phyloP scores from a whole-genome alignment of 345 rosid genomes.

The Euclidium syriacum region DNA sequence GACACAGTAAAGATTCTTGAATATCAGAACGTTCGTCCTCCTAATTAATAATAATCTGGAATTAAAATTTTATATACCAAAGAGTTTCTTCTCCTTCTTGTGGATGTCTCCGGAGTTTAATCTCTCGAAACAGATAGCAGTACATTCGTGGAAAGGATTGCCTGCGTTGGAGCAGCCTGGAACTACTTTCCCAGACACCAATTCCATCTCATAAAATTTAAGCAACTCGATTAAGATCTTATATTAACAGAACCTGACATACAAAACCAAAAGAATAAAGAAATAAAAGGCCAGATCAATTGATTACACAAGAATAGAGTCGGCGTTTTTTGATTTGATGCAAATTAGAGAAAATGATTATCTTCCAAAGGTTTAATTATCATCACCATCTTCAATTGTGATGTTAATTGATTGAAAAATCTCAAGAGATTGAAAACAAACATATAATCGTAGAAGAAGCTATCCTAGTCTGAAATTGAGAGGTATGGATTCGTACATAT shows the following conservation, averaged over 20 bases:
- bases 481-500: neutral
- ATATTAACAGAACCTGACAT: neutral
- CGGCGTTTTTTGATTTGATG: slow-evolving; percentile 5
- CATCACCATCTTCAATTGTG: neutral
- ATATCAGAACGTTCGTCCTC: neutral
- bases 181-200: slow-evolving; percentile 21
- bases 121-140: slow-evolving; percentile 13
- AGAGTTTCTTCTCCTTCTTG: slow-evolving; percentile 28
- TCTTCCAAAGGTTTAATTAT: neutral
- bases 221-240: neutral
- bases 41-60: neutral
- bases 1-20: slow-evolving; percentile 8
- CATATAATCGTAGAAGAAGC: neutral
- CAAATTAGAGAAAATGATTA: slow-evolving; percentile 2
- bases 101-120: slow-evolving; percentile 13
- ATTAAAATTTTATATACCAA: slow-evolving; percentile 9
- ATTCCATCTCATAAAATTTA: slow-evolving; percentile 8
- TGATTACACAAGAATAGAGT: neutral
- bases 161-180: slow-evolving; percentile 25
- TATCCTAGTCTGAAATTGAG: neutral
- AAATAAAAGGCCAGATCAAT: neutral
- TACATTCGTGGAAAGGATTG: slow-evolving; percentile 33
- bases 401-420: neutral
- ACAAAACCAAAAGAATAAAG: neutral
- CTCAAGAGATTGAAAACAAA: neutral